Conservation (phyloP, 2,329 filamentous ascomycete genomes). For the Ascochyta pisi region DNA sequence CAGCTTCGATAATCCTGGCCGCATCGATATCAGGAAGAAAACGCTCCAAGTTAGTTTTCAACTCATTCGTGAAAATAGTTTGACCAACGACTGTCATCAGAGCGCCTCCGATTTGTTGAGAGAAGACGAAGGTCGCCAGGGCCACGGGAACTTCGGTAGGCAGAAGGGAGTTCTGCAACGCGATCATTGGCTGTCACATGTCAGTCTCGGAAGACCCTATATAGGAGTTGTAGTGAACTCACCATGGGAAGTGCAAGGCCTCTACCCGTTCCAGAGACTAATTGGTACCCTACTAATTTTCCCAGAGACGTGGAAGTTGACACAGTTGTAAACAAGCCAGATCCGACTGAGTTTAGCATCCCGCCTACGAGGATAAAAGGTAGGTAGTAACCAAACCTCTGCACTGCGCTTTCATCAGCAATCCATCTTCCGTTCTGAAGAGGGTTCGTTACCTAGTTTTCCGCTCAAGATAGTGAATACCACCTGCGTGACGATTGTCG, state of each 20-base stretch:
- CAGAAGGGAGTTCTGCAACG: not conserved
- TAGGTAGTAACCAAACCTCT: constrained; percentile 51
- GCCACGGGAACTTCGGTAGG: constrained; percentile 1
- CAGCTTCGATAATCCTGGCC: not conserved
- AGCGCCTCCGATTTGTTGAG: constrained; percentile 3
- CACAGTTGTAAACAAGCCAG: constrained; percentile 50
- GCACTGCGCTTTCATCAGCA: constrained; percentile 37
- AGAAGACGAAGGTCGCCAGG: constrained; percentile 7
- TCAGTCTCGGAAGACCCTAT: not conserved
- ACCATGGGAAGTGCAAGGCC: constrained; percentile 59
- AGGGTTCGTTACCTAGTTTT: constrained; percentile 13
- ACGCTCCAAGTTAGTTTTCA: not conserved
- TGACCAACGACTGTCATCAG: constrained; percentile 6
- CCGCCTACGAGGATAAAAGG: constrained; percentile 48
- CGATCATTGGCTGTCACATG: constrained; percentile 4
- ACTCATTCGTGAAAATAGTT: constrained; percentile 6
- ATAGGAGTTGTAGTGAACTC: constrained; percentile 65
- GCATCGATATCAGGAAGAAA: not conserved
- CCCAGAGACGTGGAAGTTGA: constrained; percentile 28
- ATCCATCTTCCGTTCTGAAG: constrained; percentile 11
- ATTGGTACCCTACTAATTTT: constrained; percentile 35
- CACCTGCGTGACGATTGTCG: constrained; percentile 24
- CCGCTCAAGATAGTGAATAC: constrained; percentile 55
- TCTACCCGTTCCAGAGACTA: constrained; percentile 38
- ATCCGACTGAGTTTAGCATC: constrained; percentile 47